phyloP scores from a whole-genome alignment of 495 filamentous ascomycete species.

The Stereocaulon alpinum region DNA sequence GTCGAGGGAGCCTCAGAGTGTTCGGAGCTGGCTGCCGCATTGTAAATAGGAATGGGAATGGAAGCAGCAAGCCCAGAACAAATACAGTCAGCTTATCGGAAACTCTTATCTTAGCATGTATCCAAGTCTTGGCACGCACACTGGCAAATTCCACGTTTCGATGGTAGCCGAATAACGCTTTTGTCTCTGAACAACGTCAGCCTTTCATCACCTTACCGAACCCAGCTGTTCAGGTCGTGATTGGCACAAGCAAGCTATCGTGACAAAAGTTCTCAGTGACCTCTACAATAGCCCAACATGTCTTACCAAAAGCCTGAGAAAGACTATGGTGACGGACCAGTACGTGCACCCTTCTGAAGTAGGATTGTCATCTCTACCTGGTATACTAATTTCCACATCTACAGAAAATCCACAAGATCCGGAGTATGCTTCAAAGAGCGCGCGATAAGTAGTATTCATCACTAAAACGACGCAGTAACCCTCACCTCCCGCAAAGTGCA shows the following conservation, averaged over 20 bases:
- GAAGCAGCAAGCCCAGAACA: neutral
- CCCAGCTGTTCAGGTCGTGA: slow-evolving; percentile 53
- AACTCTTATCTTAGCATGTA: slow-evolving; percentile 15
- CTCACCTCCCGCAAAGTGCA: slow-evolving; percentile 86
- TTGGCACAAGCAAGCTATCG: slow-evolving; percentile 32
- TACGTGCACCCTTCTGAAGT: slow-evolving; percentile 30
- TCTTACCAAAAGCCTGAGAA: slow-evolving; percentile 95
- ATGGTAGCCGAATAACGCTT: slow-evolving; percentile 25
- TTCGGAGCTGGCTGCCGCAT: slow-evolving; percentile 40
- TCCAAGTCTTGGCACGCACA: slow-evolving; percentile 23
- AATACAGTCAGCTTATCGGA: too few species aligned
- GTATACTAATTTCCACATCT: neutral
- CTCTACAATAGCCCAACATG: slow-evolving; percentile 47
- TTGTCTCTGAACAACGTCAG: slow-evolving; percentile 22
- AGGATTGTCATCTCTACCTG: too few species aligned
- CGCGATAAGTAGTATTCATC: too few species aligned
- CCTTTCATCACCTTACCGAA: slow-evolving; percentile 81
- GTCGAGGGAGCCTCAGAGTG: slow-evolving; percentile 53
- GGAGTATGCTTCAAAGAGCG: slow-evolving; percentile 33
- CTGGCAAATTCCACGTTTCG: slow-evolving; percentile 8
- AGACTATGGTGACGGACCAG: slow-evolving; percentile 73
- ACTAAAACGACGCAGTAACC: slow-evolving; percentile 44
- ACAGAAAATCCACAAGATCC: slow-evolving; percentile 95
- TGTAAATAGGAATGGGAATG: neutral
- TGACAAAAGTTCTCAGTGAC: slow-evolving; percentile 2